phyloP scores from a whole-genome alignment of 2,329 filamentous ascomycete genomes.

The Ceratocystis ficicola region DNA sequence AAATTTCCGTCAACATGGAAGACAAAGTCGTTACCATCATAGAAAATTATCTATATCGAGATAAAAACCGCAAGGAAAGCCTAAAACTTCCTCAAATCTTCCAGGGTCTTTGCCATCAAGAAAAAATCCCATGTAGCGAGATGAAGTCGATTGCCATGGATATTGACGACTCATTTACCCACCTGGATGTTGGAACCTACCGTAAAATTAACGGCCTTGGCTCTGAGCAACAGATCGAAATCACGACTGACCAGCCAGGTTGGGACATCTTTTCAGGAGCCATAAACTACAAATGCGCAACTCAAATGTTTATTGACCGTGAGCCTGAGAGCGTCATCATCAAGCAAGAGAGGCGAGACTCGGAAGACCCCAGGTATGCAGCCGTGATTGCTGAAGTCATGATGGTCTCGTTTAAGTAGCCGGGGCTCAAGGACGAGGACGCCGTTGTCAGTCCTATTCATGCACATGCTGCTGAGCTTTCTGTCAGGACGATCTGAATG shows the following conservation, averaged over 20 bases:
- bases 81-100: neutral
- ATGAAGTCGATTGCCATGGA: neutral
- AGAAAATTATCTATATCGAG: neutral
- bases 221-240: neutral
- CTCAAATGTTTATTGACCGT: neutral
- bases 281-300: neutral
- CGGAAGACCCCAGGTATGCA: no score
- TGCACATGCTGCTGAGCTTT: no score
- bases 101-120: neutral
- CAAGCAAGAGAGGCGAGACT: no score
- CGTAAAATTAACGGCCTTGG: neutral
- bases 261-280: neutral
- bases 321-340: neutral
- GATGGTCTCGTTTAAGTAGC: no score
- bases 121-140: neutral
- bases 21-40: neutral
- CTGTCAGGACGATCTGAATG: no score
- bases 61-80: neutral
- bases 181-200: neutral
- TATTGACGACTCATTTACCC: neutral
- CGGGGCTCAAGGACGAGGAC: no score
- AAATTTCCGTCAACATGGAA: neutral
- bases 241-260: neutral
- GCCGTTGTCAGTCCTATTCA: no score
- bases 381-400: no score